A percentile compares a stretch with the other conserved stretches of the same genome.
These are phyloP conservation scores for Nevesoporus exiguus DNA, from an alignment of 768 basidiomycete genomes.

Conservation along the genomic window DNA sequence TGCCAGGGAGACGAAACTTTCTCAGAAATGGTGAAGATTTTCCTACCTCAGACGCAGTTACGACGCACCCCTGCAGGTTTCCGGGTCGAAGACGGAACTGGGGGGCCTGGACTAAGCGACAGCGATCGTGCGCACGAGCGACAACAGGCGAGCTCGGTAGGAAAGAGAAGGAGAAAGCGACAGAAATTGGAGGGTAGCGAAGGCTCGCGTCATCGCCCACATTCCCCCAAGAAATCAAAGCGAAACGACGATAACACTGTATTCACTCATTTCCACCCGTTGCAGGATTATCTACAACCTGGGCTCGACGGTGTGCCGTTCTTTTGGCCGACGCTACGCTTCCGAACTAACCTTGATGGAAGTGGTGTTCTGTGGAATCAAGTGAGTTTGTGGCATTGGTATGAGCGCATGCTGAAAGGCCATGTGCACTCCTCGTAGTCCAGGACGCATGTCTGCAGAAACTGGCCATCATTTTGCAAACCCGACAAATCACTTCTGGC, in stretches of 20 bases:
- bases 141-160: background rate
- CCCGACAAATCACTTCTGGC: constrained; percentile 82
- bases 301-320: constrained; percentile 55
- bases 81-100: background rate
- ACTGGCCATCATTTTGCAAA: constrained; percentile 78
- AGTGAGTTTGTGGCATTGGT: constrained; percentile 42
- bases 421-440: constrained; percentile 37
- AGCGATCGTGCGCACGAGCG: background rate
- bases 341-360: background rate
- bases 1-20: background rate
- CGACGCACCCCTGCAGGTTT: background rate
- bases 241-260: constrained; percentile 49
- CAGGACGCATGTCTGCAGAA: constrained; percentile 63
- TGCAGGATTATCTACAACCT: constrained; percentile 51
- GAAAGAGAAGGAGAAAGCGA: background rate
- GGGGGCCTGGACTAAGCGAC: background rate
- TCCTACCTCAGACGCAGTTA: constrained; percentile 4
- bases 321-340: background rate
- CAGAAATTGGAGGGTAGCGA: background rate
- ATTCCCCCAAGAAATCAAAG: constrained; percentile 31
- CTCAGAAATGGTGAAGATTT: background rate
- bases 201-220: background rate
- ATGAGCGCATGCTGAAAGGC: background rate
- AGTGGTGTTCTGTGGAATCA: constrained; percentile 88
- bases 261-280: constrained; percentile 47